Conservation (phyloP, 2,329 filamentous ascomycete genomes). For the Cadophora sp. region DNA sequence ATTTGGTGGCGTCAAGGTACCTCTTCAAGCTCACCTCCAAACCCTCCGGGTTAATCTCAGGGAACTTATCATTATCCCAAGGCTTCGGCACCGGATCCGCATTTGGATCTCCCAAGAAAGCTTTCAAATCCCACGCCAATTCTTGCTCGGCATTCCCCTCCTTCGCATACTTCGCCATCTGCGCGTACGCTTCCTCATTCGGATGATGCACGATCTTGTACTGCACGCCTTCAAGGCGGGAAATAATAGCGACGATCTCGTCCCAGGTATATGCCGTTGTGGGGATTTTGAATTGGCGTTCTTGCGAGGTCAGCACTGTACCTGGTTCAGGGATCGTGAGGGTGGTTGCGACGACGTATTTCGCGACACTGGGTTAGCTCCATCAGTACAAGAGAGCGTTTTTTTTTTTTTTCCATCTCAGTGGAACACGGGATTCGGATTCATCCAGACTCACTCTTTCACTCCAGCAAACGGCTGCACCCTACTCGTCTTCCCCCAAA, state of each 20-base stretch:
- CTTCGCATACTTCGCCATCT: neutral
- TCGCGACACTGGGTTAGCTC: constrained; percentile 11
- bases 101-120: constrained; percentile 15
- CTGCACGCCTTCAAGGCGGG: constrained; percentile 8
- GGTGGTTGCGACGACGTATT: constrained; percentile 19
- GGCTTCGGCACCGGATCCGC: constrained; percentile 15
- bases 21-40: constrained; percentile 13
- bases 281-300: constrained; percentile 14
- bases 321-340: neutral
- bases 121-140: constrained; percentile 14
- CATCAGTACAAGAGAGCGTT: too few species aligned
- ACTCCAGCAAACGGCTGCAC: constrained; percentile 14
- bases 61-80: constrained; percentile 21
- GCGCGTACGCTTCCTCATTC: constrained; percentile 1
- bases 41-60: constrained; percentile 8
- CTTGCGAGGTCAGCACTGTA: neutral
- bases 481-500: constrained; percentile 12
- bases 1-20: neutral
- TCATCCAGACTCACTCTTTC: constrained; percentile 9
- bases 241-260: constrained; percentile 13
- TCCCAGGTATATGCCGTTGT: constrained; percentile 10
- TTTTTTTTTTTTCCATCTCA: too few species aligned
- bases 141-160: constrained; percentile 17
- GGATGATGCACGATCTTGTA: constrained; percentile 12
- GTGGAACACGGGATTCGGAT: too few species aligned